These are phyloP conservation scores for Phoenix dactylifera DNA, from an alignment of 176 grass and related monocot species.

Conservation along the genomic window DNA sequence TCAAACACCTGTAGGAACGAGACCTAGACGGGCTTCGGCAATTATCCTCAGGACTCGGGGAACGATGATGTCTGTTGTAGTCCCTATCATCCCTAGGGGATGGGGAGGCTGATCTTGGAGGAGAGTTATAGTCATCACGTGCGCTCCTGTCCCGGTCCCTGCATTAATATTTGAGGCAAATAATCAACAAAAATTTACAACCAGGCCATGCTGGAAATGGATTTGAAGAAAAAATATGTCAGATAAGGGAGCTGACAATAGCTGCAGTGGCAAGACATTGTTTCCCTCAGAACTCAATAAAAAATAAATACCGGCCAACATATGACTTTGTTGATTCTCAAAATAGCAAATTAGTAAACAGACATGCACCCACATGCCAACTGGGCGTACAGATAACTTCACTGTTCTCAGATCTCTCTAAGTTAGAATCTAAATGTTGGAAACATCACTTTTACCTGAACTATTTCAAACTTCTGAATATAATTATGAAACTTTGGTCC, in stretches of 20 bases:
- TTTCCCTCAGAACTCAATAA: too few species aligned
- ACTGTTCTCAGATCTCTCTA: conserved; percentile 4
- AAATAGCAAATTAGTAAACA: too few species aligned
- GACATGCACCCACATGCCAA: too few species aligned
- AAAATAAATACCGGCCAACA: too few species aligned
- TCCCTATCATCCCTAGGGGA: conserved; percentile 26
- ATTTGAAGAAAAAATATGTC: too few species aligned
- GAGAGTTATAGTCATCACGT: conserved; percentile 25
- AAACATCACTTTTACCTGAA: conserved; percentile 55
- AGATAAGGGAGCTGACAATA: too few species aligned
- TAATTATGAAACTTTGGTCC: conserved; percentile 42
- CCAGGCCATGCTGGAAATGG: too few species aligned
- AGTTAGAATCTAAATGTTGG: conserved; percentile 19
- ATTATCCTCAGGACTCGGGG: conserved; percentile 16
- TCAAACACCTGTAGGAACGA: conserved; percentile 20
- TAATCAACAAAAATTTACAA: too few species aligned
- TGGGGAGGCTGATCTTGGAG: conserved; percentile 22
- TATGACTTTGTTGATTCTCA: too few species aligned
- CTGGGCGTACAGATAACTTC: too few species aligned
- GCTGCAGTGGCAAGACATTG: too few species aligned
- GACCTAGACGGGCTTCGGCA: conserved; percentile 16
- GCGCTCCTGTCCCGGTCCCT: conserved; percentile 22
- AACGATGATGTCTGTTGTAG: conserved; percentile 24
- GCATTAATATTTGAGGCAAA: neutral
- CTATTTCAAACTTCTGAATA: conserved; percentile 20